Percentiles rank a stretch among this genome's conserved stretches.
phyloP scores from a whole-genome alignment of 129 eudicot species.

The Dittrichia graveolens region DNA sequence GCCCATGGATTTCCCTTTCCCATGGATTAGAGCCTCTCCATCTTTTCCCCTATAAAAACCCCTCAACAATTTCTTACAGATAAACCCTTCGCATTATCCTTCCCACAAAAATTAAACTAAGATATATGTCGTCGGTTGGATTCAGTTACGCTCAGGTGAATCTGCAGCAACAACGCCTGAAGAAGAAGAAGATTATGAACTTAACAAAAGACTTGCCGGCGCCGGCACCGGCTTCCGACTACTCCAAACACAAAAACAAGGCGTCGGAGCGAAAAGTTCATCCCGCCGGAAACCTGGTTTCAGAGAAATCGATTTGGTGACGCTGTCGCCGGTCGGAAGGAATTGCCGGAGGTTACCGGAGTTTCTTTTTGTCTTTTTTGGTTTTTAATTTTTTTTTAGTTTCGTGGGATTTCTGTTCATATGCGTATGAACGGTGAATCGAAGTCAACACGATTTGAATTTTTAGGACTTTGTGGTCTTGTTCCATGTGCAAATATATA shows the following conservation, averaged over 20 bases:
- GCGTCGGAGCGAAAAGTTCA: neutral
- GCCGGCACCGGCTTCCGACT: neutral
- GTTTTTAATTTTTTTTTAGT: neutral
- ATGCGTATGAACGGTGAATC: no score
- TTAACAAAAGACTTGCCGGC: neutral
- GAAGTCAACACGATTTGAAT: no score
- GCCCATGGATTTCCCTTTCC: no score
- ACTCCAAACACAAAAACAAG: slow-evolving; percentile 2
- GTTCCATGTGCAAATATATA: no score
- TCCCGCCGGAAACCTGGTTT: neutral
- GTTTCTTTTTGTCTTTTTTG: neutral
- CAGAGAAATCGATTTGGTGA: neutral
- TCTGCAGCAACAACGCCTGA: slow-evolving; percentile 20
- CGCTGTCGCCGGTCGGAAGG: neutral
- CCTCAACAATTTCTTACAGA: no score
- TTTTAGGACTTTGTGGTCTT: no score
- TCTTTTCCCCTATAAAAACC: no score
- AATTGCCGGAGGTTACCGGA: neutral
- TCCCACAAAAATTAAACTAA: no score
- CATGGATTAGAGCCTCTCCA: no score
- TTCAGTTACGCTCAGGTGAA: slow-evolving; percentile 25
- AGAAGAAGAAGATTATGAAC: slow-evolving; percentile 21
- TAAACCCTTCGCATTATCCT: no score
- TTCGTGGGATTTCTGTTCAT: neutral
- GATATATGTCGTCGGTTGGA: slow-evolving; percentile 12